Evolutionary conservation across 139 green algal species (phyloP).

Genomic region (Micractinium conductrix): DNA sequence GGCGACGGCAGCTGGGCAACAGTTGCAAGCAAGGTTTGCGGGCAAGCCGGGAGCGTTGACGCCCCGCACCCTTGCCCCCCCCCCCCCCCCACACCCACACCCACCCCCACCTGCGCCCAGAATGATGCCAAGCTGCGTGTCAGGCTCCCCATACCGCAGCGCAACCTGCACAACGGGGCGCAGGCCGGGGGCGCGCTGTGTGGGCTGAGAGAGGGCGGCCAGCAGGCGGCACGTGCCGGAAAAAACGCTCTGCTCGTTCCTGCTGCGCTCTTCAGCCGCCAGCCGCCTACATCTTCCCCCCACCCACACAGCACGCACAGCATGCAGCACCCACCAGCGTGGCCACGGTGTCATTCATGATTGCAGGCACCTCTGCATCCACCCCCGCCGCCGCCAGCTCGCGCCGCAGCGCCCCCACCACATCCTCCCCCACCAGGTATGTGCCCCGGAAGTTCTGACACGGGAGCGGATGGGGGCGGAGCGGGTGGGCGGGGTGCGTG

Average conservation of each 20-base stretch:
- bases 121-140: conserved; percentile 78
- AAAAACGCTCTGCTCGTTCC: no score
- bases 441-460: conserved; percentile 45
- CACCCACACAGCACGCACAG: not conserved
- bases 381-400: conserved; percentile 45
- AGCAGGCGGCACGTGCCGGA: no score
- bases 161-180: conserved; percentile 14
- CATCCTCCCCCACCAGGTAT: conserved; percentile 63
- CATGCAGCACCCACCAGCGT: conserved; percentile 54
- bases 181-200: no score
- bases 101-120: conserved; percentile 67
- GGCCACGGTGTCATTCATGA: conserved; percentile 89
- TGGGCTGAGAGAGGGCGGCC: no score
- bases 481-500: not conserved
- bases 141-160: conserved; percentile 66
- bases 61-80: no score
- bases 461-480: not conserved
- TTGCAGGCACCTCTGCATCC: conserved; percentile 34
- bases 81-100: not conserved
- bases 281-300: no score
- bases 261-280: no score
- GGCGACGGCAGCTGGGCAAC: no score
- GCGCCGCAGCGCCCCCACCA: conserved; percentile 54
- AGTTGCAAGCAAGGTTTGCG: no score
- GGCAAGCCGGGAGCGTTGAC: no score